Base-by-base conservation (phyloP, 305 asterid species). In the Fraxinus floribunda region DNA sequence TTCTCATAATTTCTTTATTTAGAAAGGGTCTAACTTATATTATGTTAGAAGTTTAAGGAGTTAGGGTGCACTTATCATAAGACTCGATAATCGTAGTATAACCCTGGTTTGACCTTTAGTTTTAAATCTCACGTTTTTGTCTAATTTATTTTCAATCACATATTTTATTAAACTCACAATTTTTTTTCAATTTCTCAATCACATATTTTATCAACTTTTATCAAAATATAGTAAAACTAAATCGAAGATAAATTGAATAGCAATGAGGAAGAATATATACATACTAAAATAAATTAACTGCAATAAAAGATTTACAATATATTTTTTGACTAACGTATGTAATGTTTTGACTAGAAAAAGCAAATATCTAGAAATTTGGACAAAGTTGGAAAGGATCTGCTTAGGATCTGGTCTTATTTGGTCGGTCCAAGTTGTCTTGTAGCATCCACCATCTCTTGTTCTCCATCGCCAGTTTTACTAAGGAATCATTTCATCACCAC, bases 281-380 rank as follows among this genome's bases (percentile, higher is more conserved):
- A 24, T 75, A 66, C 86, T 85, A 52, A 79, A 83, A 76, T 70
- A 83, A 78, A 73, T 66, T 44, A 81, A 81, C 89, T 78, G 80
- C 29, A 83, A 81, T 81, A 84, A 86, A 87, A 46, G 3, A 46
- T 13, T 13, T 78, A 35, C 77, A 57, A 79, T 39, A 44, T 22
- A 7, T 2, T 7, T 41, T 60, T 22, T 62, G 5, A 62, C 11
- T 26, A 7, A 62, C 2, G 30, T 10, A 62, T 24, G 34, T 20
- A 22, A 20, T 46, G n/a, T 46, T 46, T 46, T 46, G 16, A 46
- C 57, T 13, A 13, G 57, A 46, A 46, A 46, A 46, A 46, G 57
- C 8, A 76, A 82, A 83, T 86, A 79, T 74, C 86, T 85, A 81
- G 78, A 88, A 75, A 82, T 24, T 80, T 78, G 72, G 81, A 55